Percentiles rank a stretch among this genome's conserved stretches.
phyloP scores from a whole-genome alignment of 129 eudicot genomes.

The Tanacetum coccineum region DNA sequence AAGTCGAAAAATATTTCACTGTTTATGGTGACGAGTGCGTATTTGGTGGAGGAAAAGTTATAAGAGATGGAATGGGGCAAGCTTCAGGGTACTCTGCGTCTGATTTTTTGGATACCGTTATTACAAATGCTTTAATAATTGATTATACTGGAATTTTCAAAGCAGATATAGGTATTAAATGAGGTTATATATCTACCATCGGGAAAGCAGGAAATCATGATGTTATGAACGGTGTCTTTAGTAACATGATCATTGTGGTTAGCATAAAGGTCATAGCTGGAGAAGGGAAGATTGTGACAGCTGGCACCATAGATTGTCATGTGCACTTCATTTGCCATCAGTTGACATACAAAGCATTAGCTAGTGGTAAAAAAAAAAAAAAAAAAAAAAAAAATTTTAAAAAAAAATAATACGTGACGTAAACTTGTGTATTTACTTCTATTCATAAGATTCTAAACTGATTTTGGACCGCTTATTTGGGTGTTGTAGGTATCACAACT shows the following conservation, averaged over 20 bases:
- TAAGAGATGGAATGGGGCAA: conserved; percentile 99
- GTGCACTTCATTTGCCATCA: conserved; percentile 98
- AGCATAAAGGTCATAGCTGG: conserved; percentile 96
- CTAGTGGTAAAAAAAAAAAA: conserved; percentile 97
- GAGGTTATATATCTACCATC: conserved; percentile 58
- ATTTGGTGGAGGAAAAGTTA: conserved; percentile 97
- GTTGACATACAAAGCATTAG: conserved; percentile 74
- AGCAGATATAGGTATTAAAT: conserved; percentile 93
- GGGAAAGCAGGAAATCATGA: conserved; percentile 98
- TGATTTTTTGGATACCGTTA: conserved; percentile 78
- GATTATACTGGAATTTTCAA: conserved; percentile 88
- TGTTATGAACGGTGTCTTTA: conserved; percentile 59
- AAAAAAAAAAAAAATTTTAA: no score
- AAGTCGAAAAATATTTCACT: conserved; percentile 78
- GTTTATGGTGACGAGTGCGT: conserved; percentile 95
- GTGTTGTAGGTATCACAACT: conserved; percentile 76
- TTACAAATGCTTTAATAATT: conserved; percentile 84
- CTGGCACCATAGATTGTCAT: conserved; percentile 97
- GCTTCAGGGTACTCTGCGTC: conserved; percentile 58
- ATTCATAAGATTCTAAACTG: conserved; percentile 3
- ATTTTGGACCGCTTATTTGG: conserved; percentile 13
- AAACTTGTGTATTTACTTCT: conserved; percentile 2
- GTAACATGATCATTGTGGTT: conserved; percentile 74
- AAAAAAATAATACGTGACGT: no score
- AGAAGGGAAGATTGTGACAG: conserved; percentile 93